A percentile compares a stretch with the other conserved stretches of the same genome.
phyloP scores from a whole-genome alignment of 2,329 filamentous ascomycete genomes.

The Blastomyces silverae region DNA sequence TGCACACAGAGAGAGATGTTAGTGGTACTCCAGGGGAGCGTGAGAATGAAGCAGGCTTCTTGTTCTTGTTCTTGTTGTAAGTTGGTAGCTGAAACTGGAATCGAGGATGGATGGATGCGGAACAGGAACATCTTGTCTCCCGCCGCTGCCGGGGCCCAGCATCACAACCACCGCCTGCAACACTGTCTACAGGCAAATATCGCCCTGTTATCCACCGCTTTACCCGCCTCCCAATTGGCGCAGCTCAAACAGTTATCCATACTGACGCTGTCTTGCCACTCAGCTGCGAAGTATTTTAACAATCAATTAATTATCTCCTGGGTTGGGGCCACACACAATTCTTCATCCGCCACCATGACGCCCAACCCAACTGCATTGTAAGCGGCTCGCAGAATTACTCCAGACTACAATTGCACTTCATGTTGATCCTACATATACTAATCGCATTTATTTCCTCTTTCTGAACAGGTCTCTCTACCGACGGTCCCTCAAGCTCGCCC shows the following conservation, averaged over 20 bases:
- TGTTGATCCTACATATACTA: neutral
- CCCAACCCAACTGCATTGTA: conserved; percentile 34
- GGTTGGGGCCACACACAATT: neutral
- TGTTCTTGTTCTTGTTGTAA: neutral
- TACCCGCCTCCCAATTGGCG: neutral
- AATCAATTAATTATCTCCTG: neutral
- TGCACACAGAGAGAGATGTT: neutral
- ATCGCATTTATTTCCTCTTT: neutral
- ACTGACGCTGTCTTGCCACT: neutral
- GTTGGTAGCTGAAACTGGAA: neutral
- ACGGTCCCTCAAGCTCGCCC: conserved; percentile 81
- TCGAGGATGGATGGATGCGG: neutral
- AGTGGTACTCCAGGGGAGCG: neutral
- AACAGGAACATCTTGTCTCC: conserved; percentile 11
- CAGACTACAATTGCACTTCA: neutral
- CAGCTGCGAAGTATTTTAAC: neutral
- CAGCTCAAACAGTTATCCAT: neutral
- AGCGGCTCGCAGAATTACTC: conserved; percentile 16
- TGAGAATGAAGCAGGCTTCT: neutral
- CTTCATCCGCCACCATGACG: conserved; percentile 17
- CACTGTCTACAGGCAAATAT: neutral
- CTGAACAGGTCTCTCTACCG: conserved; percentile 66
- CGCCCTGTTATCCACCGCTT: neutral
- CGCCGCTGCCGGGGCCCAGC: neutral
- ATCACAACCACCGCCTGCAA: neutral